Percentiles rank a stretch among this genome's conserved stretches.
These are phyloP conservation scores for Elaeagnus macrophylla DNA, from an alignment of 306 rosid species.

Conservation along the genomic window DNA sequence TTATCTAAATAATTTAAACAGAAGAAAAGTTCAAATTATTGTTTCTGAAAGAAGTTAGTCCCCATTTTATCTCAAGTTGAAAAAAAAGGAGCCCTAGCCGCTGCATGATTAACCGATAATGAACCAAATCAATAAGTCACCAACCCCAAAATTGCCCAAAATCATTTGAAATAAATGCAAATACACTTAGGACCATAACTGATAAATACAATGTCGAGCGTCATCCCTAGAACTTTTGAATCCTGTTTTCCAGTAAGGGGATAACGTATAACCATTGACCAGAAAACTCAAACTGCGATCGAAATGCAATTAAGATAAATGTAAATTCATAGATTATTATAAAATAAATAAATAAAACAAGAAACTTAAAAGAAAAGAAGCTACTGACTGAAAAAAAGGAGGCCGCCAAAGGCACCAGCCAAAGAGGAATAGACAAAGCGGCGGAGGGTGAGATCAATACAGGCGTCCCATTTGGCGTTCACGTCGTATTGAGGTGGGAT, in stretches of 20 bases:
- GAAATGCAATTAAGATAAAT: slow-evolving; percentile 1
- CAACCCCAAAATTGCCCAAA: too few species aligned
- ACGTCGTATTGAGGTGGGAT: slow-evolving; percentile 34
- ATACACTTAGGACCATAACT: too few species aligned
- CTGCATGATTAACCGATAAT: too few species aligned
- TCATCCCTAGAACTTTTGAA: background rate
- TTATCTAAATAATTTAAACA: too few species aligned
- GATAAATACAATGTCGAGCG: background rate
- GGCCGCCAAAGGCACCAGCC: slow-evolving; percentile 42
- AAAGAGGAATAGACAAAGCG: slow-evolving; percentile 53
- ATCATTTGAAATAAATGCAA: too few species aligned
- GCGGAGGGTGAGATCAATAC: slow-evolving; percentile 45
- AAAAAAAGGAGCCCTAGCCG: too few species aligned
- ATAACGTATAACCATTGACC: background rate
- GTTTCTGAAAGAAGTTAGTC: too few species aligned
- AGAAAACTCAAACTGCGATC: background rate
- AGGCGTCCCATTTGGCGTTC: slow-evolving; percentile 48
- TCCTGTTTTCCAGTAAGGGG: background rate
- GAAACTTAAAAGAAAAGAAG: background rate
- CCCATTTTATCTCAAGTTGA: too few species aligned
- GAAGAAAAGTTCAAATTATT: too few species aligned
- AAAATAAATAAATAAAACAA: background rate
- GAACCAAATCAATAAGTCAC: too few species aligned
- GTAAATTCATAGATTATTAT: background rate
- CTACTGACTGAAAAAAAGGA: slow-evolving; percentile 41